phyloP scores from a whole-genome alignment of 164 flowering plant genomes.

The Taxillus chinensis region DNA sequence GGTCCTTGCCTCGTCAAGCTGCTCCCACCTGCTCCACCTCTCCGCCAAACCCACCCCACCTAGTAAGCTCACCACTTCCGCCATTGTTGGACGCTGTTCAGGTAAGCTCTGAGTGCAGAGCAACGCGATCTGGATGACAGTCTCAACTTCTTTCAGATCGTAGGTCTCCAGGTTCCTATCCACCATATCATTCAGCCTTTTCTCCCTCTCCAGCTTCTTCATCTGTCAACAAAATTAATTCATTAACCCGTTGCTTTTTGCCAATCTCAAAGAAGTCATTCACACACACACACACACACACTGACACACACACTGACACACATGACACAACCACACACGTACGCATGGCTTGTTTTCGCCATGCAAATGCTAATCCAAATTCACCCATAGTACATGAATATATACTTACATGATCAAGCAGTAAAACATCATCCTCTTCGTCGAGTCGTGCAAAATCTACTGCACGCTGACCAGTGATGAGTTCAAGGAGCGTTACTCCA shows the following conservation, averaged over 20 bases:
- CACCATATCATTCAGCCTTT: conserved; percentile 59
- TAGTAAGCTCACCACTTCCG: conserved; percentile 65
- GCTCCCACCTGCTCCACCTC: conserved; percentile 79
- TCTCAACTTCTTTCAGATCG: conserved; percentile 62
- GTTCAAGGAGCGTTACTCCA: conserved; percentile 53
- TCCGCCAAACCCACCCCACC: conserved; percentile 60
- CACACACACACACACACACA: not conserved
- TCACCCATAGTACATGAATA: not conserved
- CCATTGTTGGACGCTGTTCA: conserved; percentile 78
- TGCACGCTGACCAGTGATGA: conserved; percentile 62
- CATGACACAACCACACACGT: no score
- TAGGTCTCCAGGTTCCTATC: conserved; percentile 51
- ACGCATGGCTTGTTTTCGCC: no score
- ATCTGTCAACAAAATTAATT: conserved; percentile 29
- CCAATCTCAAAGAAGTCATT: not conserved
- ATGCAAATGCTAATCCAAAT: no score
- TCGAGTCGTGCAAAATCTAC: conserved; percentile 52
- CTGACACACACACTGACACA: conserved; percentile 1
- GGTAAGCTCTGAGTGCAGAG: conserved; percentile 86
- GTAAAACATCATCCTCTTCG: conserved; percentile 55
- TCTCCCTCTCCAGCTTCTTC: conserved; percentile 66
- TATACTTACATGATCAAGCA: conserved; percentile 52
- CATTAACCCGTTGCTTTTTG: not conserved
- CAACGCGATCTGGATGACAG: conserved; percentile 62
- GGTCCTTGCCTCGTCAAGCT: conserved; percentile 40